These are phyloP conservation scores for Populus hybrid DNA, from an alignment of 441 rosid genomes.

Conservation along the genomic window DNA sequence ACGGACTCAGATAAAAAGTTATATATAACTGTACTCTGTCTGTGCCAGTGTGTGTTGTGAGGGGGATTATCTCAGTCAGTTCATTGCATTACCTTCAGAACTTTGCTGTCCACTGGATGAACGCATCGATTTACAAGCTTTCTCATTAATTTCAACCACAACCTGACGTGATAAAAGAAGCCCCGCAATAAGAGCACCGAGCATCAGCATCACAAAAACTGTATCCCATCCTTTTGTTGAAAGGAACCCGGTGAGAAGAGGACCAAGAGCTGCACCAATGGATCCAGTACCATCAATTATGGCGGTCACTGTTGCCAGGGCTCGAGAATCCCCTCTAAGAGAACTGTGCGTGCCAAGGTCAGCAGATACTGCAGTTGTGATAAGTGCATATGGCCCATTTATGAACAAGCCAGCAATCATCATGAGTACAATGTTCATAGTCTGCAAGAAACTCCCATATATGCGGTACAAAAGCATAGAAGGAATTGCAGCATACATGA, in stretches of 20 bases:
- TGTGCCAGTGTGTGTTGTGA: background rate
- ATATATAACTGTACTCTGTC: background rate
- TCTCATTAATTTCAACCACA: slow-evolving; percentile 41
- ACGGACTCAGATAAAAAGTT: background rate
- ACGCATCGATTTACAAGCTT: slow-evolving; percentile 18
- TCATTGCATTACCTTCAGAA: slow-evolving; percentile 53
- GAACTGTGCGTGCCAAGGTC: slow-evolving; percentile 92
- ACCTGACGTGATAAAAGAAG: slow-evolving; percentile 69
- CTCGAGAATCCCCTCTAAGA: slow-evolving; percentile 84
- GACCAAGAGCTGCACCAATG: slow-evolving; percentile 90
- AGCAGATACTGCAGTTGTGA: slow-evolving; percentile 85
- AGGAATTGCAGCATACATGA: slow-evolving; percentile 80
- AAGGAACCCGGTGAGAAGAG: slow-evolving; percentile 82
- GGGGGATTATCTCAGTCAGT: background rate
- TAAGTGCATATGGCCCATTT: slow-evolving; percentile 88
- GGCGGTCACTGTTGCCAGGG: slow-evolving; percentile 91
- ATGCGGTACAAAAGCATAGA: slow-evolving; percentile 60
- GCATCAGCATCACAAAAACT: slow-evolving; percentile 74
- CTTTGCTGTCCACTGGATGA: slow-evolving; percentile 32
- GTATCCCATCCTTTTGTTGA: slow-evolving; percentile 68
- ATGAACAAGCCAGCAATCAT: slow-evolving; percentile 83
- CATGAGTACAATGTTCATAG: slow-evolving; percentile 72
- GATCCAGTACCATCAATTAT: slow-evolving; percentile 96
- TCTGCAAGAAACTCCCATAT: slow-evolving; percentile 62
- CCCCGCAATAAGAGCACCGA: slow-evolving; percentile 72